Percentiles rank a stretch among this genome's conserved stretches.
phyloP scores from a whole-genome alignment of 164 flowering plant species.

The Aristolochia fimbriata region DNA sequence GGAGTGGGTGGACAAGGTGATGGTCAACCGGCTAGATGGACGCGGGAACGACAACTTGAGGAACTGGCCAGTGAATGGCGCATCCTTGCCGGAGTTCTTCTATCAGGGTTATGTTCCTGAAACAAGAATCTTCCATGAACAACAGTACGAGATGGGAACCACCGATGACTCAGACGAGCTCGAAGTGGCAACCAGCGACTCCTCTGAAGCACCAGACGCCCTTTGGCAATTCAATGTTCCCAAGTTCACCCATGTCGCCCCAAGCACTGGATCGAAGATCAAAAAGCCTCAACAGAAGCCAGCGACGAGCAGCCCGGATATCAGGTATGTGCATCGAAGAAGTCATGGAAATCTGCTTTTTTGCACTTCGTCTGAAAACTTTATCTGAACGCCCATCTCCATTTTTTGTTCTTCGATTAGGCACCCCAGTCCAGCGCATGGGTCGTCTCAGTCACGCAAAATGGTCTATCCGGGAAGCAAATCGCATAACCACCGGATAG shows the following conservation, averaged over 20 bases:
- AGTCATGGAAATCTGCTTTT: background rate
- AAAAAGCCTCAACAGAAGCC: constrained; percentile 40
- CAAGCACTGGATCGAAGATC: constrained; percentile 35
- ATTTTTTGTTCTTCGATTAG: constrained; percentile 3
- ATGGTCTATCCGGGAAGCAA: constrained; percentile 29
- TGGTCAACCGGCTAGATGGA: constrained; percentile 79
- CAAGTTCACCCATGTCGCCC: constrained; percentile 32
- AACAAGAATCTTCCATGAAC: constrained; percentile 12
- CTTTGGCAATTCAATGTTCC: constrained; percentile 80
- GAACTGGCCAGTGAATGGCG: constrained; percentile 49
- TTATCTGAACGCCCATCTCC: background rate
- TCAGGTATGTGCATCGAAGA: constrained; percentile 39
- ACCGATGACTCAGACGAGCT: constrained; percentile 67
- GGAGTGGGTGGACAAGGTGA: constrained; percentile 92
- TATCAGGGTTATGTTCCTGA: constrained; percentile 56
- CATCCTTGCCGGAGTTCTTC: constrained; percentile 28
- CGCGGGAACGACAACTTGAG: constrained; percentile 22
- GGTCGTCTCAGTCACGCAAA: constrained; percentile 63
- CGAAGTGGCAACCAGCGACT: constrained; percentile 79
- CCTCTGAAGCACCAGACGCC: constrained; percentile 69
- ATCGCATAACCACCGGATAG: constrained; percentile 14
- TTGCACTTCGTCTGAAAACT: background rate
- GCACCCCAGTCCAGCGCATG: constrained; percentile 26
- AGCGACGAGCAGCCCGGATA: constrained; percentile 36
- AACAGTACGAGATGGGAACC: constrained; percentile 22